phyloP scores from a whole-genome alignment of 768 basidiomycete genomes.

The Hygrocybe coccinea region DNA sequence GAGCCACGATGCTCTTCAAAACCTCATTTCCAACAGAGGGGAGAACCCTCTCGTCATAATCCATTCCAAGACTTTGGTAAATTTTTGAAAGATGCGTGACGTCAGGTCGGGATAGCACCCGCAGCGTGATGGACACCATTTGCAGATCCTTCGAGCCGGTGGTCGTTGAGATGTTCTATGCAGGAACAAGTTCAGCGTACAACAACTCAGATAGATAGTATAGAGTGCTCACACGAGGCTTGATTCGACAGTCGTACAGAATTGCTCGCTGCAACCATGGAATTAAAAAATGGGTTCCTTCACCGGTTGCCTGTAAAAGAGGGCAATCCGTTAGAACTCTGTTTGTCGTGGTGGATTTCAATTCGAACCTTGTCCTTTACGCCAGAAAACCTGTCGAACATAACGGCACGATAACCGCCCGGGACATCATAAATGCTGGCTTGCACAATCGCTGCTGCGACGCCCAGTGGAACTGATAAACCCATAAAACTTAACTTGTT shows the following conservation, averaged over 20 bases:
- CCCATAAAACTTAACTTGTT: not conserved
- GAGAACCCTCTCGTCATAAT: constrained; percentile 96
- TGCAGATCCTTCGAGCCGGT: constrained; percentile 98
- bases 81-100: constrained; percentile 82
- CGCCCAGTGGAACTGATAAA: constrained; percentile 42
- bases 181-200: constrained; percentile 5
- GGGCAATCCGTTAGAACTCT: constrained; percentile 5
- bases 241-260: constrained; percentile 95
- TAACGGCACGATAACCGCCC: constrained; percentile 89
- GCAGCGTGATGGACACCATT: constrained; percentile 95
- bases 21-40: constrained; percentile 99
- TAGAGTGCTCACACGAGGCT: constrained; percentile 68
- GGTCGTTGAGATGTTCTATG: constrained; percentile 93
- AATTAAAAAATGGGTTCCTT: constrained; percentile 94
- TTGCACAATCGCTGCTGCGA: constrained; percentile 42
- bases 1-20: constrained; percentile 94
- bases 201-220: not conserved
- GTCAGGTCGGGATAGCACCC: constrained; percentile 93
- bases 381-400: constrained; percentile 96
- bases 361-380: constrained; percentile 68
- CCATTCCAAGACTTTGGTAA: constrained; percentile 90
- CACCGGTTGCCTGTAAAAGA: constrained; percentile 65
- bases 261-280: constrained; percentile 97
- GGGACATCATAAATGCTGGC: constrained; percentile 72
- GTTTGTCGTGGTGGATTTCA: not conserved